These are phyloP conservation scores for Apophysomyces sp. DNA, from an alignment of 371 early-diverging fungal species.

Conservation along the genomic window DNA sequence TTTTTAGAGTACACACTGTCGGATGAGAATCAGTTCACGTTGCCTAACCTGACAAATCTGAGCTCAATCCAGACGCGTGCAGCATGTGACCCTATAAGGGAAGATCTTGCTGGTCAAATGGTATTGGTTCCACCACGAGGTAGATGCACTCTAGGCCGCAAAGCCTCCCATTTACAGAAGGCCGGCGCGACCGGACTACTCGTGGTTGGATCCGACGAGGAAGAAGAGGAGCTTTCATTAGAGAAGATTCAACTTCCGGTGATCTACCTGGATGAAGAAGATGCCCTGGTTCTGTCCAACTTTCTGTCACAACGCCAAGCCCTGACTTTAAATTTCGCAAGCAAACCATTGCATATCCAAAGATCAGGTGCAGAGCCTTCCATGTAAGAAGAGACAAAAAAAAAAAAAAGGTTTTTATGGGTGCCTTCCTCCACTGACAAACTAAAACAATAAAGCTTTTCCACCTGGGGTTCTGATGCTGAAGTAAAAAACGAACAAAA, in stretches of 20 bases:
- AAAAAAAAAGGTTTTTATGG: not conserved
- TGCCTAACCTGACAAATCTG: not conserved
- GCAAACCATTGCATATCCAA: not conserved
- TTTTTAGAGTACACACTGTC: not conserved
- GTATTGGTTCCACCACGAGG: conserved; percentile 16
- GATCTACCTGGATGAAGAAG: conserved; percentile 6
- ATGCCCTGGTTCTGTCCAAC: not conserved
- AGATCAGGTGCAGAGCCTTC: not conserved
- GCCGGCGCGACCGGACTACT: conserved; percentile 14
- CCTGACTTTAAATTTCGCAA: not conserved
- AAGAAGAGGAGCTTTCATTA: not conserved
- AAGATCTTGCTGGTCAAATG: conserved; percentile 15
- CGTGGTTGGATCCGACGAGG: not conserved
- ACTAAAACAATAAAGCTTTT: conserved; percentile 2
- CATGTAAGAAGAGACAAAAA: not conserved
- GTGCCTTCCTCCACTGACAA: not conserved
- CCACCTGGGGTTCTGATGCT: conserved; percentile 17
- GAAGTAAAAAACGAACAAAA: conserved; percentile 9
- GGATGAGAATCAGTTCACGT: not conserved
- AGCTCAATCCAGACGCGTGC: not conserved
- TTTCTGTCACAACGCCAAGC: not conserved
- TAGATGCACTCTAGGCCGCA: conserved; percentile 9
- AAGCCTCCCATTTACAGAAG: conserved; percentile 12
- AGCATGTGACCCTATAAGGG: conserved; percentile 9
- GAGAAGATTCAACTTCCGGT: conserved; percentile 6